A percentile compares a stretch with the other conserved stretches of the same genome.
phyloP scores from a whole-genome alignment of 108 stramenopile species.

The Cyclotella distinguenda region DNA sequence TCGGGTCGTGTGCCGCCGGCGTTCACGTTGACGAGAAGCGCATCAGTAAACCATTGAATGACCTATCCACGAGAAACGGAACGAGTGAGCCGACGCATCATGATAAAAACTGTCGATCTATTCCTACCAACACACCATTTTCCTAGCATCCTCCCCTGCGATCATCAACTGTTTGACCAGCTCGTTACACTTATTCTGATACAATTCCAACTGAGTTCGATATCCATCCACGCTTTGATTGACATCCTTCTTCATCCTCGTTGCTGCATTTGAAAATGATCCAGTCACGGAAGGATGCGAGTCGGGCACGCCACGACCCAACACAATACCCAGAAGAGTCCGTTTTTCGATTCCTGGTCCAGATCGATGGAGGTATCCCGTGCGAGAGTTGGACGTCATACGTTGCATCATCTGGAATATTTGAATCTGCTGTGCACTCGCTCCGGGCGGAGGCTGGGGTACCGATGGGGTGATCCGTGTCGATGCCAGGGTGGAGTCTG shows the following conservation, averaged over 20 bases:
- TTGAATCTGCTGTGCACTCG: conserved; percentile 30
- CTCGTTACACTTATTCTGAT: conserved; percentile 66
- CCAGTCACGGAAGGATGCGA: conserved; percentile 50
- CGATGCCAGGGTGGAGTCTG: conserved; percentile 52
- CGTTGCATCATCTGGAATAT: conserved; percentile 59
- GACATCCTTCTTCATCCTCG: conserved; percentile 48
- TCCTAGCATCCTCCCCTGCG: conserved; percentile 61
- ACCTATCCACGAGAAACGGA: conserved; percentile 21
- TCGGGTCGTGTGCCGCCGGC: conserved; percentile 77
- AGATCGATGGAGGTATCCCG: conserved; percentile 58
- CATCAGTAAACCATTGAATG: conserved; percentile 82
- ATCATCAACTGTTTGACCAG: conserved; percentile 68
- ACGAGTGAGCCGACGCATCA: not conserved
- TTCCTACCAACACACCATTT: no score
- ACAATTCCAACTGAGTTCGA: conserved; percentile 62
- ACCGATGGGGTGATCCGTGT: conserved; percentile 51
- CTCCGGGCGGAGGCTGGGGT: conserved; percentile 36
- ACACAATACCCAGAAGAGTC: conserved; percentile 69
- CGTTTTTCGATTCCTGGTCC: conserved; percentile 80
- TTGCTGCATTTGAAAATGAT: conserved; percentile 46
- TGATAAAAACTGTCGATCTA: not conserved
- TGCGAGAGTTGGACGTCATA: conserved; percentile 31
- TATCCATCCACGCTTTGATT: conserved; percentile 52
- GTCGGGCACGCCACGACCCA: conserved; percentile 66
- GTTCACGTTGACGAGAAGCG: conserved; percentile 70